Percentiles rank a stretch among this genome's conserved stretches.
These are phyloP conservation scores for Arthrobotrys sinensis DNA, from an alignment of 2,329 filamentous ascomycete genomes.

Conservation along the genomic window DNA sequence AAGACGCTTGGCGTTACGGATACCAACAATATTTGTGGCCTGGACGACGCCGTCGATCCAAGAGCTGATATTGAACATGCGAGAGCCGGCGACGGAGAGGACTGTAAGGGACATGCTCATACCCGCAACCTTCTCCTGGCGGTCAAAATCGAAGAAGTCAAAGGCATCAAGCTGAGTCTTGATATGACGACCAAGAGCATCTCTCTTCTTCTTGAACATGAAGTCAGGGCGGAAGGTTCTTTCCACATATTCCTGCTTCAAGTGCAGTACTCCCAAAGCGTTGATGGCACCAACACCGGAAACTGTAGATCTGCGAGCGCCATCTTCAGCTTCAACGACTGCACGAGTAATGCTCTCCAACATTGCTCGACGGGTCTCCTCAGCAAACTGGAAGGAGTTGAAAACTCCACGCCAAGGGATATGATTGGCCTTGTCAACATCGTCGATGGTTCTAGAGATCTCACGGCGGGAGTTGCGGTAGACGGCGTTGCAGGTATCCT, in stretches of 20 bases:
- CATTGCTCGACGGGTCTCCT: slow-evolving; percentile 93
- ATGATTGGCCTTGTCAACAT: slow-evolving; percentile 82
- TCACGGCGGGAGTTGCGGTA: slow-evolving; percentile 86
- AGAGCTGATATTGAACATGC: slow-evolving; percentile 84
- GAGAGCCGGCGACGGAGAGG: slow-evolving; percentile 85
- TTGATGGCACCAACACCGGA: slow-evolving; percentile 89
- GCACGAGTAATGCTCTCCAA: slow-evolving; percentile 86
- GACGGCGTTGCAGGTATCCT: slow-evolving; percentile 86
- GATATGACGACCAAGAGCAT: slow-evolving; percentile 86
- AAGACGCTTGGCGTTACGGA: slow-evolving; percentile 83
- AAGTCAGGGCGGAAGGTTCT: slow-evolving; percentile 90
- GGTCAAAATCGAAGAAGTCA: slow-evolving; percentile 96
- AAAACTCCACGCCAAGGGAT: slow-evolving; percentile 90
- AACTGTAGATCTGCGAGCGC: slow-evolving; percentile 83
- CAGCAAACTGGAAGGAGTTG: slow-evolving; percentile 89
- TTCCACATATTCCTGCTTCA: slow-evolving; percentile 88
- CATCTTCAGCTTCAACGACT: slow-evolving; percentile 85
- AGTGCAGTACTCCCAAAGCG: slow-evolving; percentile 86
- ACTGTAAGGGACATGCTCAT: slow-evolving; percentile 95
- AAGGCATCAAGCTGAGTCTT: slow-evolving; percentile 88
- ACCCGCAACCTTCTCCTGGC: slow-evolving; percentile 93
- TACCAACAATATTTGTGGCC: slow-evolving; percentile 83
- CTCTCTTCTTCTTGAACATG: slow-evolving; percentile 90
- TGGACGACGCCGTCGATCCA: slow-evolving; percentile 92
- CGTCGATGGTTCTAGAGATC: slow-evolving; percentile 81